Base-by-base conservation (phyloP, 768 basidiomycete genomes). In the Rhodotorula sphaerocarpa region DNA sequence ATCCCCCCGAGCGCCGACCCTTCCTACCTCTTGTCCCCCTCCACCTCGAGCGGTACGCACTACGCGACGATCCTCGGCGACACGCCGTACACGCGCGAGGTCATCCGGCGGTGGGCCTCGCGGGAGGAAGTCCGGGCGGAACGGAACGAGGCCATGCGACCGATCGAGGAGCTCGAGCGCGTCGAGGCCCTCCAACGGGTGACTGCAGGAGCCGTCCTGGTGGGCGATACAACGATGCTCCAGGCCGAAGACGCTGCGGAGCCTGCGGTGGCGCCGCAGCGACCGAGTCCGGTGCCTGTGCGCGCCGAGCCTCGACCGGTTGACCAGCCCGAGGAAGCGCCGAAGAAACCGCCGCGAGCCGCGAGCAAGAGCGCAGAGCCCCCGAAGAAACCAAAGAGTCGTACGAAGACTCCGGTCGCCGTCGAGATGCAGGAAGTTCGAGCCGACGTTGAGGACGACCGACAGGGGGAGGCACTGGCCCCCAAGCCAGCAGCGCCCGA, bases 101-200 rank as follows among this genome's bases (percentile, higher is more conserved):
- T 54, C 27, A 42, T 76, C 34, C 20, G n/a, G 34, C 44, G 44
- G 27, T 76, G 75, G 75, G 65, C 64, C 15, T 53, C 57, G 10
- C 43, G 23, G 11, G 59, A 57, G 5, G 64, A 60, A 50, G 31
- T 27, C 5, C 28, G 39, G 30, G 39, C 27, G 14, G 45, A 27
- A 55, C 31, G 64, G 15, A 36, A 50, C 30, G 11, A n/a, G 20
- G 64, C 59, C 30, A 27, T 28, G 43, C 21, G 39, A 25, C 14
- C 33, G 12, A 36, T 66, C 7, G 59, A 60, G 48, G 63, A 65
- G 45, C 28, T 59, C 33, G 58, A 58, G 55, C n/a, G 43, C 30
- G 51, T 5, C 30, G 45, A 48, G 46, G 55, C 34, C 31, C 25
- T 42, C 36, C 23, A 7, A 9, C n/a, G 36, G 43, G 21, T 34